A percentile compares a stretch with the other conserved stretches of the same genome.
These are phyloP conservation scores for Acorus gramineus DNA, from an alignment of 106 monocot genomes.

Conservation along the genomic window DNA sequence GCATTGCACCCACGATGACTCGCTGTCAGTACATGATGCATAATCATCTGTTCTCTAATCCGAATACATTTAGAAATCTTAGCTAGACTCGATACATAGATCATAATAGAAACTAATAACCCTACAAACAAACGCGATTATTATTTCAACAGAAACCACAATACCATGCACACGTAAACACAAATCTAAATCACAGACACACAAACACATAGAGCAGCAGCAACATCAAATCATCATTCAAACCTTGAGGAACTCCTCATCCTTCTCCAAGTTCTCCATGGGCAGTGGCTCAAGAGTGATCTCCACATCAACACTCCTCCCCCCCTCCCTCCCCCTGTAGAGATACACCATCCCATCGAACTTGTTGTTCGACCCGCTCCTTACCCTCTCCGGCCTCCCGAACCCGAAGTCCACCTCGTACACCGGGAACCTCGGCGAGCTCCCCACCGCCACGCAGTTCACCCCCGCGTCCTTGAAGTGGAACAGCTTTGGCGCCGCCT, in stretches of 20 bases:
- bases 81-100: too few species aligned
- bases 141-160: too few species aligned
- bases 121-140: too few species aligned
- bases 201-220: too few species aligned
- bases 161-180: too few species aligned
- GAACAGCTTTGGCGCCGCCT: constrained; percentile 83
- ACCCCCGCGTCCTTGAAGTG: constrained; percentile 79
- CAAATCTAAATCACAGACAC: too few species aligned
- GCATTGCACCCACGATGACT: too few species aligned
- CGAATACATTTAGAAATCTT: too few species aligned
- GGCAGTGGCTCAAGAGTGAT: constrained; percentile 61
- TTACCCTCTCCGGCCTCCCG: constrained; percentile 70
- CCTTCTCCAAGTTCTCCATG: constrained; percentile 65
- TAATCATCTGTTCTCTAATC: too few species aligned
- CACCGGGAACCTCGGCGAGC: constrained; percentile 84
- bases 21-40: too few species aligned
- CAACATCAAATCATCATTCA: too few species aligned
- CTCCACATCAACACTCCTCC: constrained; percentile 71
- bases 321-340: constrained; percentile 69
- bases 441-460: constrained; percentile 82
- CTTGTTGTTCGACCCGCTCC: constrained; percentile 92
- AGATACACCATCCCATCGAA: constrained; percentile 94
- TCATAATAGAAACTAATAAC: too few species aligned
- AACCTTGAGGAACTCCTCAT: constrained; percentile 8
- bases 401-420: constrained; percentile 96